Base-by-base conservation (phyloP, 108 stramenopile genomes). In the Fragilariopsis cylindrus region DNA sequence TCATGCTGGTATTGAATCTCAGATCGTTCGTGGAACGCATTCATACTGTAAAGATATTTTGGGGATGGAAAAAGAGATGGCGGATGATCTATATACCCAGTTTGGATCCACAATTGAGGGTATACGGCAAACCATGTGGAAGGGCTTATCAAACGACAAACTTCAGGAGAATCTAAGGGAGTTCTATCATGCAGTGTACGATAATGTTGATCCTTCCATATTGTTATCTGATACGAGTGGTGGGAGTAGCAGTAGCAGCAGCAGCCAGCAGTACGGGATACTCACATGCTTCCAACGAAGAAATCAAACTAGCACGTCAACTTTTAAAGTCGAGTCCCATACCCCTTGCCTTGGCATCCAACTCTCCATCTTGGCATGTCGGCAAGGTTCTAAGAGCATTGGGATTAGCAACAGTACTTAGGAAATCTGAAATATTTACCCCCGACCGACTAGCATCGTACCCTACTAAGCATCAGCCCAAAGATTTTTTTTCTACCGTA, bases 51-150 rank as follows among this genome's bases (percentile, higher is more conserved):
- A 72, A 18, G 63, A 82, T 49, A 72, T 81, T 48, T 88, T 88
- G 69, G 78, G 82, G 48, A 70, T 92, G 58, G 81, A 87, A 43
- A 65, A 72, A 8, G 53, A 74, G 16, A 71, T 87, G 66, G 88
- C 90, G 30, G 89, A 95, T 71, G 81, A 78, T 13, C 68, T 95
- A 18, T 87, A 86, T 70, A 71, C 57, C 60, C 47, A 82, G 49
- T 85, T 86, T 82, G 94, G 94, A 54, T 92, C 94, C 3, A 95
- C 94, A 2, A 75, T 92, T 50, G 90, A 95, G 71, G 94, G 94
- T 16, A 66, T 95, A n/a, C 82, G 84, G 40, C 84, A 81, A 42
- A 83, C 82, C 16, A 42, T 82, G 3, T 73, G 74, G 65, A 68
- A 72, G 69, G 49, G 74, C 16, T 21, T 52, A 3, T 55, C 72